A percentile compares a stretch with the other conserved stretches of the same genome.
phyloP scores from a whole-genome alignment of 108 stramenopile genomes.

The Nitzschia sp. region DNA sequence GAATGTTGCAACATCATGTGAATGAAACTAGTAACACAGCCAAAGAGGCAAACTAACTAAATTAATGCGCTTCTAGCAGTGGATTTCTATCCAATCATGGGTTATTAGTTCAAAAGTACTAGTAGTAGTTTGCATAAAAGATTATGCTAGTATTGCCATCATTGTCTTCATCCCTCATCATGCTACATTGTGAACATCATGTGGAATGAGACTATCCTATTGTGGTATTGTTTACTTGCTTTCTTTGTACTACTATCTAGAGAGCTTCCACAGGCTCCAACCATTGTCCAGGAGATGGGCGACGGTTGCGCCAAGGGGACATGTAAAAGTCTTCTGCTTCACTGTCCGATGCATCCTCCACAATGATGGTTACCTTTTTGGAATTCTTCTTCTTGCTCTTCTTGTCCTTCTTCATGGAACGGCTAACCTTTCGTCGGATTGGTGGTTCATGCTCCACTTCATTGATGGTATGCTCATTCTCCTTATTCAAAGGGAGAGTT shows the following conservation, averaged over 20 bases:
- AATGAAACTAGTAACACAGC: too few species aligned
- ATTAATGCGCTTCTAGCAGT: too few species aligned
- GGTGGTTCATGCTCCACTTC: too few species aligned
- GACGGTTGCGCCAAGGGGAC: constrained; percentile 53
- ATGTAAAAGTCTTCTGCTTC: constrained; percentile 50
- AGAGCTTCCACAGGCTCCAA: constrained; percentile 54
- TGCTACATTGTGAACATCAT: too few species aligned
- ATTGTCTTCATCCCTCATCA: neutral
- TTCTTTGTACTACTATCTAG: neutral
- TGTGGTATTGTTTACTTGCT: too few species aligned
- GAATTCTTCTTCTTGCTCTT: neutral
- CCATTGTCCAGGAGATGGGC: constrained; percentile 56
- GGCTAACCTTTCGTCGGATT: neutral
- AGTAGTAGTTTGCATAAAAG: too few species aligned
- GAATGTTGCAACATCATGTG: too few species aligned
- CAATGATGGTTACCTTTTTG: constrained; percentile 29
- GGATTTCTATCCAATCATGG: too few species aligned
- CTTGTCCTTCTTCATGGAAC: neutral
- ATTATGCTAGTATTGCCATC: neutral
- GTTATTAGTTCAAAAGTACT: too few species aligned
- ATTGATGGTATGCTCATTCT: neutral
- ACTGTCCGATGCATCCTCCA: constrained; percentile 63
- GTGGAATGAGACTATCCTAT: too few species aligned
- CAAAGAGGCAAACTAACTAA: too few species aligned
- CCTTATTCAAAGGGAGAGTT: neutral